Base-by-base conservation (phyloP, 2,329 filamentous ascomycete genomes). In the Hypocreales sp. region DNA sequence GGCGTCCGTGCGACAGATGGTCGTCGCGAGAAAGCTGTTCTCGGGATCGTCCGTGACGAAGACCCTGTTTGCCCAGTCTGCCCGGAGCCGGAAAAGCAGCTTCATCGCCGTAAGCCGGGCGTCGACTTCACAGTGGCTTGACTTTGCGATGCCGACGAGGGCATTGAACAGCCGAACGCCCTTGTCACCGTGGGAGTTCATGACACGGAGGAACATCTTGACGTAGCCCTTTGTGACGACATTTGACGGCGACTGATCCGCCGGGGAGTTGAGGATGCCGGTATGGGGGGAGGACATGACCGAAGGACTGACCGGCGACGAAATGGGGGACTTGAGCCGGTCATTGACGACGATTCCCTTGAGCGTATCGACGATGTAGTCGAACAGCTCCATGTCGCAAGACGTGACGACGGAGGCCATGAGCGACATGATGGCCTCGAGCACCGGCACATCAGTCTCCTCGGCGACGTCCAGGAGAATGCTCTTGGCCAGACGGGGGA, bases 41-140 rank as follows among this genome's bases (percentile, higher is more conserved):
- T 92, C 82, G 2, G 77, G 71, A 17, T 71, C 67, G 19, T 68
- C 55, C 7, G 72, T 72, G 28, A 93, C 58, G 31, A 78, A 82
- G 4, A 94, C 66, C 24, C 75, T 68, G 37, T 86, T 72, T 8
- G 78, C 72, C 46, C 79, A 82, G 50, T 93, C 83, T 14, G 83
- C 82, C 32, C 86, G 71, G 17, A 94, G 57, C 23, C 86, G 72
- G 46, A 92, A 87, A 3, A 94, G 58, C 23, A 87, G 54, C 41
- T 81, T 83, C 60, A 86, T 70, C 3, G 77, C 74, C 9, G 73
- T 75, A 15, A 90, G 56, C 6, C 80, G 74, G 27, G 79, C 74
- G 49, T 81, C 74, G 6, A 65, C 58, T 32, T 79, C 76, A 34
- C 67, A 71, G 18, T 62, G 56, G 16, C 59, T 61, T 11, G 66